Base-by-base conservation (phyloP, 805 yeast species). In the Ogataea nitratoaversa region DNA sequence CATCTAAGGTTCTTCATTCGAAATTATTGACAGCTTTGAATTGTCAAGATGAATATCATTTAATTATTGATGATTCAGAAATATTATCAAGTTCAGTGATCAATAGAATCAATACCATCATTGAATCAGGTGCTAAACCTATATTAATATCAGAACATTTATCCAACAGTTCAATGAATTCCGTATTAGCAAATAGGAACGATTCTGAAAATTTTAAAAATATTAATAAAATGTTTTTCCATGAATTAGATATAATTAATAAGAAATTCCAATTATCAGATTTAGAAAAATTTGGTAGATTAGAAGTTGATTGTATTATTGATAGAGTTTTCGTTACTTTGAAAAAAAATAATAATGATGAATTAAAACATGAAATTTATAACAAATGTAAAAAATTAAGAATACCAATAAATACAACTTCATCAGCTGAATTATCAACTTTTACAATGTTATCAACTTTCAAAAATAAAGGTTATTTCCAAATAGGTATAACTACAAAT, bases 321-420 rank as follows among this genome's bases (percentile, higher is more conserved):
- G 97, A 90, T 58, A 67, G 78, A 42, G 90, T 86, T 2, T 89
- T 84, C 60, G 82, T 88, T 2, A 70, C 77, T 13, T 54, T 78
- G 12, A 37, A 36, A 13, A 29, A 47, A 3, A 24, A 32, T 7
- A n/a, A 20, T 11, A 42, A 45, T 8, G 50, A 59, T 9, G 51
- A 42, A 2, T 38, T 67, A 34, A 74, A 74, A 34, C 47, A 56
- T 19, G 46, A 53, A 2, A 71, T 87, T 11, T 79, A 60, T 46
- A 51, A 65, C 1, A 65, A 55, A 29, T 87, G 96, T 62, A 61
- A 60, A 33, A 62, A 70, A 38, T 64, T 76, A 37, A 71, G 97
- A 54, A 84, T 90, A 4, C 97, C 97, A 0, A 70, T 91, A 34
- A 89, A 88, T 56, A 82, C 85, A 1, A 73, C 84, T 0, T 95